These are phyloP conservation scores for Debaryomyces robertsiae DNA, from an alignment of 1,139 yeast genomes.

Conservation along the genomic window DNA sequence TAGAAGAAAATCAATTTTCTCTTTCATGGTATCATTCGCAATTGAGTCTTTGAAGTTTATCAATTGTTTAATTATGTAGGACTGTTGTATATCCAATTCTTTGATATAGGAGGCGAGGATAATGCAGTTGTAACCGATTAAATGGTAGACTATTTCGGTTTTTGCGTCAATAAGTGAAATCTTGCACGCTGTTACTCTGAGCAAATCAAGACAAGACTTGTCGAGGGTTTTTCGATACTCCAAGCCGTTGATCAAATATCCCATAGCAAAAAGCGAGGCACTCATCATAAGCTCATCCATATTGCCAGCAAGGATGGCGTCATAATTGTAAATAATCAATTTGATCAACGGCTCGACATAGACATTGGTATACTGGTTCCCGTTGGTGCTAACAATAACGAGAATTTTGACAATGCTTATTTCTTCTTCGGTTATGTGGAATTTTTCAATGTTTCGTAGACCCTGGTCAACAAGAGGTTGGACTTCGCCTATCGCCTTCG, in stretches of 20 bases:
- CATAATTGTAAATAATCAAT: constrained; percentile 7
- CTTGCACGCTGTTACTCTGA: not conserved
- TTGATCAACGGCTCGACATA: constrained; percentile 8
- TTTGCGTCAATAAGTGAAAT: not conserved
- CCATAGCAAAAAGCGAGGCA: constrained; percentile 9
- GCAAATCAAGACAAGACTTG: not conserved
- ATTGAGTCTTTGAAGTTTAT: constrained; percentile 2
- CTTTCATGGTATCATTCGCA: not conserved
- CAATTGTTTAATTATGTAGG: not conserved
- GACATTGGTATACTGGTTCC: constrained; percentile 1
- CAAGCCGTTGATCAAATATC: constrained; percentile 9
- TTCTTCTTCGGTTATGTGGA: constrained; percentile 1
- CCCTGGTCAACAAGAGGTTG: not conserved
- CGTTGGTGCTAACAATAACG: constrained; percentile 10
- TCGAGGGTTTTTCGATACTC: not conserved
- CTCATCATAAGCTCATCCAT: not conserved
- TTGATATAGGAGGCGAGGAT: constrained; percentile 1
- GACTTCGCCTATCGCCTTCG: not conserved
- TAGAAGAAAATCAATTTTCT: constrained; percentile 1
- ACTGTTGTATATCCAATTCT: not conserved
- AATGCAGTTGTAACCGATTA: constrained; percentile 10
- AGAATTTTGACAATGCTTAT: constrained; percentile 2
- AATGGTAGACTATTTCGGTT: constrained; percentile 6
- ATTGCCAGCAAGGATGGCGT: not conserved
- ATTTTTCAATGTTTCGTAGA: constrained; percentile 1